Evolutionary conservation across 129 eudicot genomes (phyloP).

Genomic region (Erigeron canadensis): DNA sequence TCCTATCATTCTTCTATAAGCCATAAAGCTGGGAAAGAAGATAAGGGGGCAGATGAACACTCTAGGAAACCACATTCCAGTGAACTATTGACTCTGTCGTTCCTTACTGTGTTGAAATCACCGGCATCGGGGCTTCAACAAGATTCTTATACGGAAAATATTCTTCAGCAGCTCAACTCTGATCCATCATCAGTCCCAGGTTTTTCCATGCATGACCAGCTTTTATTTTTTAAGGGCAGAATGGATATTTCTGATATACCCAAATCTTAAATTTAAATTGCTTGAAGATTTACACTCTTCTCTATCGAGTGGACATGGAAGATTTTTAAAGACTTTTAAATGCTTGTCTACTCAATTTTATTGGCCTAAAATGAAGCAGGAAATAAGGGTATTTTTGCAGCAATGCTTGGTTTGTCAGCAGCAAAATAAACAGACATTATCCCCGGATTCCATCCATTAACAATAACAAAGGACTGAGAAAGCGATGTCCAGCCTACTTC

Average conservation of each 20-base stretch:
- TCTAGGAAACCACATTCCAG: constrained; percentile 12
- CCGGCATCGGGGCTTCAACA: background rate
- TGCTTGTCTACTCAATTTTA: background rate
- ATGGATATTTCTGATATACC: background rate
- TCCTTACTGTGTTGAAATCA: background rate
- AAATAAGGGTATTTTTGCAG: background rate
- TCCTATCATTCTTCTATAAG: constrained; percentile 7
- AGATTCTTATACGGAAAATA: background rate
- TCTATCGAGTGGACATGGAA: background rate
- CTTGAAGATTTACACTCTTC: background rate
- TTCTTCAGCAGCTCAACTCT: too few relatives aligned
- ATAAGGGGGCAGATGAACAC: constrained; percentile 14
- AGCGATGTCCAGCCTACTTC: background rate
- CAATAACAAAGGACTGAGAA: constrained; percentile 16
- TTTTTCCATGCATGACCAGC: too few relatives aligned
- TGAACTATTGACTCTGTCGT: background rate
- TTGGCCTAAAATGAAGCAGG: constrained; percentile 2
- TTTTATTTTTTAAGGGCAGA: background rate
- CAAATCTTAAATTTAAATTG: background rate
- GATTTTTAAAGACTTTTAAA: background rate
- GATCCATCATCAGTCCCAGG: too few relatives aligned
- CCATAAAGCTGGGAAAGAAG: constrained; percentile 10
- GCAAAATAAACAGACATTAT: background rate
- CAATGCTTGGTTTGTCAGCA: background rate
- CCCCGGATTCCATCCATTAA: background rate